A percentile compares a stretch with the other conserved stretches of the same genome.
These are phyloP conservation scores for Coniosporium tulheliwenetii DNA, from an alignment of 2,329 filamentous ascomycete genomes.

Conservation along the genomic window DNA sequence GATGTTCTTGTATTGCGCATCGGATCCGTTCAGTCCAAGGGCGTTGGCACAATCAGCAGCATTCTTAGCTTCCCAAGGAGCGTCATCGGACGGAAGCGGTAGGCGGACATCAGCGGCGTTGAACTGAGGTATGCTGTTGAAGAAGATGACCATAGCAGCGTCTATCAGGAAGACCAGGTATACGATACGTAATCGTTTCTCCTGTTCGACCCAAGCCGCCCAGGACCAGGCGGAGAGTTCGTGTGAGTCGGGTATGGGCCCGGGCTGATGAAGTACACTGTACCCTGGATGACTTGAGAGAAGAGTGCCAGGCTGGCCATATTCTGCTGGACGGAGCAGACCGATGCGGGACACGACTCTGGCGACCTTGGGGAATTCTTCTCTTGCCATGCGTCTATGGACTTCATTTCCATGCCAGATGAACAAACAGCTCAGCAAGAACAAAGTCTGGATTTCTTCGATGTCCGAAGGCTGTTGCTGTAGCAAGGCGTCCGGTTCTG, in stretches of 20 bases:
- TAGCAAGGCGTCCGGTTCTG: constrained; percentile 24
- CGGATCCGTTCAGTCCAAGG: constrained; percentile 45
- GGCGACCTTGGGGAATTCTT: constrained; percentile 41
- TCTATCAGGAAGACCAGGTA: constrained; percentile 51
- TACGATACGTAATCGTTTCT: constrained; percentile 50
- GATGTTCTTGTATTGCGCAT: constrained; percentile 41
- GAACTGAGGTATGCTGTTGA: constrained; percentile 50
- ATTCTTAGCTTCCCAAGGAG: constrained; percentile 53
- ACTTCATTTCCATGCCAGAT: constrained; percentile 55
- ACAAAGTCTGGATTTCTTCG: constrained; percentile 53
- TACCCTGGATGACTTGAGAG: constrained; percentile 26
- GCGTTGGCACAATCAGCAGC: constrained; percentile 46
- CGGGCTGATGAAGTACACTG: constrained; percentile 47
- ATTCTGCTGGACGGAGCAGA: constrained; percentile 16
- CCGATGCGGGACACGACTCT: constrained; percentile 40
- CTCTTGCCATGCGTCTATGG: constrained; percentile 48
- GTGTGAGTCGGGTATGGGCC: constrained; percentile 25
- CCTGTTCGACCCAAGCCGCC: constrained; percentile 53
- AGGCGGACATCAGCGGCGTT: constrained; percentile 48
- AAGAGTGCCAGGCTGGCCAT: too few relatives aligned
- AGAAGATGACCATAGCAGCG: constrained; percentile 51
- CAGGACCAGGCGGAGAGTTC: constrained; percentile 45
- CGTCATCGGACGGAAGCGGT: constrained; percentile 58
- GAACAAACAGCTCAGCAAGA: constrained; percentile 45
- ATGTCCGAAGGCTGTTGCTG: constrained; percentile 25